Evolutionary conservation across 768 basidiomycete genomes (phyloP).

Genomic region (Boletellus emodensis): DNA sequence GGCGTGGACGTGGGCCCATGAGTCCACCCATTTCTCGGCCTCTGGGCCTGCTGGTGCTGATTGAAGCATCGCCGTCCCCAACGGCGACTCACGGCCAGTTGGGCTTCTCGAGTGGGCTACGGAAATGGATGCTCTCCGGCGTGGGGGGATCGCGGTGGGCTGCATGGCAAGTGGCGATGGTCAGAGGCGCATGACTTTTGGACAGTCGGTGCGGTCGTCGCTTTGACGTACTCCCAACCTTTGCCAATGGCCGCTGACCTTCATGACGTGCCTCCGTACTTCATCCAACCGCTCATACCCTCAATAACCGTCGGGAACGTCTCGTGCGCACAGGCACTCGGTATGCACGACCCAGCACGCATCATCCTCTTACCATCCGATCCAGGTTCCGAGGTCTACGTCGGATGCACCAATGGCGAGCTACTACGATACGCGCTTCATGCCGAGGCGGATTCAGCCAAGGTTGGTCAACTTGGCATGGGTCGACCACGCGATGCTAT

Average conservation of each 20-base stretch:
- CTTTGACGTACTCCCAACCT: slow-evolving; percentile 15
- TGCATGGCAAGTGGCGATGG: slow-evolving; percentile 10
- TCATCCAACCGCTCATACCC: slow-evolving; percentile 46
- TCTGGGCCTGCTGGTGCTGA: slow-evolving; percentile 26
- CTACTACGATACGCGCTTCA: slow-evolving; percentile 76
- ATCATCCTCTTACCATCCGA: slow-evolving; percentile 1
- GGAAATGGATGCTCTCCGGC: slow-evolving; percentile 20
- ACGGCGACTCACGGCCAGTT: slow-evolving; percentile 17
- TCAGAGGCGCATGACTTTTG: slow-evolving; percentile 16
- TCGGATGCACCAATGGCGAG: slow-evolving; percentile 83
- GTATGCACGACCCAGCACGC: slow-evolving; percentile 28
- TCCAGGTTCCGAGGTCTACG: slow-evolving; percentile 78
- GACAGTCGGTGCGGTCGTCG: slow-evolving; percentile 4
- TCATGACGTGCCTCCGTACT: slow-evolving; percentile 59
- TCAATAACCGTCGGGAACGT: slow-evolving; percentile 27
- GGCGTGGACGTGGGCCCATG: slow-evolving; percentile 54
- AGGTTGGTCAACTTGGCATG: slow-evolving; percentile 32
- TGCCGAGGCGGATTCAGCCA: slow-evolving; percentile 44
- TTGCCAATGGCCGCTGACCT: slow-evolving; percentile 29
- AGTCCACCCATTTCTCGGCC: slow-evolving; percentile 50
- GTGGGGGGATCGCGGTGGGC: slow-evolving; percentile 10
- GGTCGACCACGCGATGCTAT: background rate
- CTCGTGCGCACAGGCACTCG: slow-evolving; percentile 54
- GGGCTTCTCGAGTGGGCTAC: slow-evolving; percentile 10
- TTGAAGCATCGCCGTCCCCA: slow-evolving; percentile 6